Percentiles rank a stretch among this genome's conserved stretches.
These are phyloP conservation scores for Cryptosporidium xiaoi DNA, from an alignment of 169 alveolate genomes.

Conservation along the genomic window DNA sequence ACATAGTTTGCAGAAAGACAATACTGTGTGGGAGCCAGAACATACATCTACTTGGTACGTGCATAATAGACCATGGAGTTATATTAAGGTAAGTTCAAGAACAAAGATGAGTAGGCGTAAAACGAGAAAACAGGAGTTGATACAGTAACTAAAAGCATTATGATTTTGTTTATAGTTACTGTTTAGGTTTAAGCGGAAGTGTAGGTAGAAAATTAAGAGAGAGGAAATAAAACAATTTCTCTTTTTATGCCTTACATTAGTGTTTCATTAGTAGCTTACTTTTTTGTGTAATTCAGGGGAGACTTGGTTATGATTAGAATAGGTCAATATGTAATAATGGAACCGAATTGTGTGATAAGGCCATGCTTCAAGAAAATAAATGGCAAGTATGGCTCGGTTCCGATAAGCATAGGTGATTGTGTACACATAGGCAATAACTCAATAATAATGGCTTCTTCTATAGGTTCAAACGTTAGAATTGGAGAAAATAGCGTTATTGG, in stretches of 20 bases:
- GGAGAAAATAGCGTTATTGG: constrained; percentile 87
- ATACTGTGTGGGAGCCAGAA: constrained; percentile 78
- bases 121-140: too few species aligned
- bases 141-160: too few species aligned
- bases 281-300: constrained; percentile 76
- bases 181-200: too few species aligned
- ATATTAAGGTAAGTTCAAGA: constrained; percentile 43
- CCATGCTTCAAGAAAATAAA: constrained; percentile 80
- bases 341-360: constrained; percentile 81
- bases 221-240: too few species aligned
- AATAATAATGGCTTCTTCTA: constrained; percentile 81
- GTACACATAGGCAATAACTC: constrained; percentile 84
- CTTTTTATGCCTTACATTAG: too few species aligned
- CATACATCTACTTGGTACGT: constrained; percentile 76
- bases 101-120: neutral
- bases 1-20: constrained; percentile 75
- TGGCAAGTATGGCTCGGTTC: constrained; percentile 72
- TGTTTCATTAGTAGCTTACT: too few species aligned
- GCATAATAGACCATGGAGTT: constrained; percentile 67
- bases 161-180: too few species aligned
- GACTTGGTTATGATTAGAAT: constrained; percentile 82
- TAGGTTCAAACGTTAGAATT: constrained; percentile 85
- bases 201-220: too few species aligned
- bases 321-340: constrained; percentile 82
- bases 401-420: constrained; percentile 83